Conservation (phyloP, 768 basidiomycete species). For the Leccinum rimulosum region DNA sequence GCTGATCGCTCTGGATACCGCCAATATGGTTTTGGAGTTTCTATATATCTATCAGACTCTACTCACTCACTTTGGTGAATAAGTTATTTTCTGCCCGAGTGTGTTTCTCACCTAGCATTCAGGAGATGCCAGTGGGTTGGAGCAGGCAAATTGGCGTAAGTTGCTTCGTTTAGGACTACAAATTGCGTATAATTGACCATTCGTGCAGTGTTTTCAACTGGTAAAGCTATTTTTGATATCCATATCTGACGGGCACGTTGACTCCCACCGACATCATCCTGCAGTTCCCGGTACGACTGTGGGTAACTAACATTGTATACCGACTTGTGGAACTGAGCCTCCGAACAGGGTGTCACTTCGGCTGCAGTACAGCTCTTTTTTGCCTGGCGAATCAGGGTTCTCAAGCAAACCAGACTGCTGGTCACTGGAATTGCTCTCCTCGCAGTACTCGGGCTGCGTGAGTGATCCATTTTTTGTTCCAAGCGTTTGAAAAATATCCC, state of each 20-base stretch:
- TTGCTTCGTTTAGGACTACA: background rate
- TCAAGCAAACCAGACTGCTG: slow-evolving; percentile 12
- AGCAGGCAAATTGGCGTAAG: slow-evolving; percentile 25
- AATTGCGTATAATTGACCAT: background rate
- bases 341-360: slow-evolving; percentile 24
- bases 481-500: slow-evolving; percentile 1
- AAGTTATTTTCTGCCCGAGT: background rate
- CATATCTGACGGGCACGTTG: background rate
- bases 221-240: slow-evolving; percentile 8
- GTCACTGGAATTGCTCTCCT: slow-evolving; percentile 12
- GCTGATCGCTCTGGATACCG: slow-evolving; percentile 23
- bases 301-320: background rate
- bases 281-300: slow-evolving; percentile 26
- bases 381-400: slow-evolving; percentile 26
- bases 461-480: background rate
- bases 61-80: slow-evolving; percentile 26
- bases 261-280: background rate
- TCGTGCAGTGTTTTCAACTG: slow-evolving; percentile 28
- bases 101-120: background rate
- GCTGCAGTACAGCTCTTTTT: slow-evolving; percentile 29
- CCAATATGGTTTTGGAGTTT: slow-evolving; percentile 25
- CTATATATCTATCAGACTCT: slow-evolving; percentile 26
- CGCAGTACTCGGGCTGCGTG: slow-evolving; percentile 21
- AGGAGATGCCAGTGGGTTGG: slow-evolving; percentile 18
- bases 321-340: background rate